Conservation (phyloP, 1,284 basidiomycete genomes). For the Cryptococcus sp. region DNA sequence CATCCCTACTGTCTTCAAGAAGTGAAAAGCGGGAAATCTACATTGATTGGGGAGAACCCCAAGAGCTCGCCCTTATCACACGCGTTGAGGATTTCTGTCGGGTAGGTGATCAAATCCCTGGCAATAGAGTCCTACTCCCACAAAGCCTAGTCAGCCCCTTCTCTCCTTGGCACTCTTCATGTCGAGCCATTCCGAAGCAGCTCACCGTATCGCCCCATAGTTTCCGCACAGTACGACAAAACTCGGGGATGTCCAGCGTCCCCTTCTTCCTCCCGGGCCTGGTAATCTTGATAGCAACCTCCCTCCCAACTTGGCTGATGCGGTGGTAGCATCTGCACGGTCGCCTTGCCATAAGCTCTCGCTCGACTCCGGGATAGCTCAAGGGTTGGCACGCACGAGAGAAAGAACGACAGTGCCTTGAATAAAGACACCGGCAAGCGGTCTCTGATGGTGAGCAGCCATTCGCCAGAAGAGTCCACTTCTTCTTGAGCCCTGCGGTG, state of each 20-base stretch:
- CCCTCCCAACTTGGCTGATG: slow-evolving; percentile 16
- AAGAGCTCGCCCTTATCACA: slow-evolving; percentile 20
- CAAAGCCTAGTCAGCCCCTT: too few relatives aligned
- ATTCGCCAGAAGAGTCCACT: slow-evolving; percentile 22
- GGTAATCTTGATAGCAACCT: slow-evolving; percentile 22
- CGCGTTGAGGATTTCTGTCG: slow-evolving; percentile 9
- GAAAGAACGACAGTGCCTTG: slow-evolving; percentile 25
- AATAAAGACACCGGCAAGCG: slow-evolving; percentile 17
- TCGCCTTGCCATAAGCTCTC: neutral
- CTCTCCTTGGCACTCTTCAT: too few relatives aligned
- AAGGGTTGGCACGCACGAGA: slow-evolving; percentile 19
- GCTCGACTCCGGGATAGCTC: too few relatives aligned
- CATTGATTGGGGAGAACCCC: slow-evolving; percentile 38
- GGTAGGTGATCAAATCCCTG: slow-evolving; percentile 11
- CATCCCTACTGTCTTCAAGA: too few relatives aligned
- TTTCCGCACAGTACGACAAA: slow-evolving; percentile 18
- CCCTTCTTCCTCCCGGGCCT: slow-evolving; percentile 23
- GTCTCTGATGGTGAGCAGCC: slow-evolving; percentile 21
- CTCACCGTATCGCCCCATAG: slow-evolving; percentile 30
- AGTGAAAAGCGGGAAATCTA: slow-evolving; percentile 12
- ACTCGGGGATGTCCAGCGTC: slow-evolving; percentile 20
- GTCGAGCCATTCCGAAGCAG: neutral
- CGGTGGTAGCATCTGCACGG: slow-evolving; percentile 20
- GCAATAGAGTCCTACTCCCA: slow-evolving; percentile 12
- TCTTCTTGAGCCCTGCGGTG: slow-evolving; percentile 25